phyloP scores from a whole-genome alignment of 1,139 yeast species.

The Arxiozyma heterogenica region DNA sequence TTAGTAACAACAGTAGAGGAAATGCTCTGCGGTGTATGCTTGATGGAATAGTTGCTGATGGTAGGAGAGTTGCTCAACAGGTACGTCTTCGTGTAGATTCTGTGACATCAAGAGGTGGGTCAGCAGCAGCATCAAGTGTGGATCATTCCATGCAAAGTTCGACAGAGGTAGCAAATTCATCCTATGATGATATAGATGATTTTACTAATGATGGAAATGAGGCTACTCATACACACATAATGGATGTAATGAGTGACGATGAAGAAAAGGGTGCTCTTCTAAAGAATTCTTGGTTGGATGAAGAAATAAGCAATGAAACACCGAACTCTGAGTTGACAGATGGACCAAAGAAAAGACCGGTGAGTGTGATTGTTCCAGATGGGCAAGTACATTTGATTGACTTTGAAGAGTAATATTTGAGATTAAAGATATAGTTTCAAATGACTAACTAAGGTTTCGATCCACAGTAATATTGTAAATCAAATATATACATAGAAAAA shows the following conservation, averaged over 20 bases:
- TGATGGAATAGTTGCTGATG: slow-evolving; percentile 87
- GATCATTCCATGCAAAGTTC: slow-evolving; percentile 11
- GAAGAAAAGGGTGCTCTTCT: slow-evolving; percentile 20
- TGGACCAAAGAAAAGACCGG: background rate
- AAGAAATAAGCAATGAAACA: slow-evolving; percentile 11
- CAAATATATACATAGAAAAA: too few relatives aligned
- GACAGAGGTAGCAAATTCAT: slow-evolving; percentile 4
- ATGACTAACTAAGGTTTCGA: background rate
- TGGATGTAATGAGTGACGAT: background rate
- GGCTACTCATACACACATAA: slow-evolving; percentile 9
- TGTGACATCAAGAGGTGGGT: slow-evolving; percentile 21
- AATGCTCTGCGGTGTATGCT: slow-evolving; percentile 77
- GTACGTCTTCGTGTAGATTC: slow-evolving; percentile 79
- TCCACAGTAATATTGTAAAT: too few relatives aligned
- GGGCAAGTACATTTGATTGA: background rate
- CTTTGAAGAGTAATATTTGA: background rate
- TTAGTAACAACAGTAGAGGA: slow-evolving; percentile 38
- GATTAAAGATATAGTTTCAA: background rate
- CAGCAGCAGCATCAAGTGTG: slow-evolving; percentile 12
- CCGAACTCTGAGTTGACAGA: background rate
- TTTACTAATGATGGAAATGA: slow-evolving; percentile 16
- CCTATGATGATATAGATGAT: slow-evolving; percentile 23
- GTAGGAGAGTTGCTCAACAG: slow-evolving; percentile 79
- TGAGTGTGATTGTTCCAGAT: background rate
- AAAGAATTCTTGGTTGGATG: slow-evolving; percentile 16